A percentile compares a stretch with the other conserved stretches of the same genome.
These are phyloP conservation scores for Thalassiosira mediterranea DNA, from an alignment of 352 stramenopile species.

Conservation along the genomic window DNA sequence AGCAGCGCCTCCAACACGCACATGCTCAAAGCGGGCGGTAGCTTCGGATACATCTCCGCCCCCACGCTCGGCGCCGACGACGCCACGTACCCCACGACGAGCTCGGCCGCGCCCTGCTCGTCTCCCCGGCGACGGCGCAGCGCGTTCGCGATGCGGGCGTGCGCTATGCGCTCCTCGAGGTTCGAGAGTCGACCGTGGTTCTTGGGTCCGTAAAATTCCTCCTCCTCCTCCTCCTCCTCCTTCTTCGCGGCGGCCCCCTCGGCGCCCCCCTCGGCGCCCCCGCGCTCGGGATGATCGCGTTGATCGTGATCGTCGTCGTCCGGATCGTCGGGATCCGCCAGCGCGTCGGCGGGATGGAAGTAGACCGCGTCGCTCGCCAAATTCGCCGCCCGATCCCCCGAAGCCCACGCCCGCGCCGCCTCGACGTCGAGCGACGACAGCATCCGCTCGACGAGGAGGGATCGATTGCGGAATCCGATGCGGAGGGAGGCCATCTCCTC, in stretches of 20 bases:
- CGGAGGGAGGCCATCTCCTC: slow-evolving; percentile 32
- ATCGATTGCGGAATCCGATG: slow-evolving; percentile 57
- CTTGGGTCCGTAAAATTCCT: slow-evolving; percentile 41
- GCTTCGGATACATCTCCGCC: slow-evolving; percentile 62
- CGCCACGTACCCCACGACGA: slow-evolving; percentile 67
- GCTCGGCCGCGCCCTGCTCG: slow-evolving; percentile 38
- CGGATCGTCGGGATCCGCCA: slow-evolving; percentile 25
- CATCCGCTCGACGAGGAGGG: slow-evolving; percentile 45
- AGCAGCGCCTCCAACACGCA: slow-evolving; percentile 74
- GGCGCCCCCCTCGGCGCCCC: no score
- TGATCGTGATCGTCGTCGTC: slow-evolving; percentile 16
- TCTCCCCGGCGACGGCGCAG: slow-evolving; percentile 47
- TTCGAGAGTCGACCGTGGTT: slow-evolving; percentile 52
- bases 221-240: not conserved
- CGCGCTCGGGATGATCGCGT: not conserved
- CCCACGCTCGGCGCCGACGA: slow-evolving; percentile 49
- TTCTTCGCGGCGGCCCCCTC: no score
- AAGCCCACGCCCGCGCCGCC: slow-evolving; percentile 64
- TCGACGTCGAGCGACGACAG: slow-evolving; percentile 62
- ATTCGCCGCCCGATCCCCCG: slow-evolving; percentile 52
- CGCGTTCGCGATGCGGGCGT: slow-evolving; percentile 56
- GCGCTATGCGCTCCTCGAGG: slow-evolving; percentile 62
- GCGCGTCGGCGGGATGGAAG: slow-evolving; percentile 42
- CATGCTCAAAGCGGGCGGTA: slow-evolving; percentile 70
- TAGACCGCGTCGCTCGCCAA: slow-evolving; percentile 28